Percentiles rank a stretch among this genome's conserved stretches.
Evolutionary conservation across 1,139 yeast genomes (phyloP).

Genomic region (Debaryomyces singareniensis): DNA sequence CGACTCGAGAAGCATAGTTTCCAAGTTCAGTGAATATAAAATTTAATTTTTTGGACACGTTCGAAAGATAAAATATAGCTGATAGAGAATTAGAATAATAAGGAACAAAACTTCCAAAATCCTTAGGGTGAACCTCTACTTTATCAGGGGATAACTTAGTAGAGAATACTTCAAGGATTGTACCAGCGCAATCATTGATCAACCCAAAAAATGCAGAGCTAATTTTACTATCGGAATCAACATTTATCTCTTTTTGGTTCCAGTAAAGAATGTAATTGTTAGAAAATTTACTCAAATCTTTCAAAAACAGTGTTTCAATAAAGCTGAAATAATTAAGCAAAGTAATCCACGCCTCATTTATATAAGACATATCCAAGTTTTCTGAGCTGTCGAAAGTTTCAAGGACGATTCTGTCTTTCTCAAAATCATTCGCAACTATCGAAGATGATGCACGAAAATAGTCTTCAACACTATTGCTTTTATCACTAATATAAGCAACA

Average conservation of each 20-base stretch:
- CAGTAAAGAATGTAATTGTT: constrained; percentile 33
- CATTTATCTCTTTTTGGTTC: constrained; percentile 13
- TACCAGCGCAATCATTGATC: constrained; percentile 20
- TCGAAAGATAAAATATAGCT: constrained; percentile 30
- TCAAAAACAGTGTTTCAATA: constrained; percentile 26
- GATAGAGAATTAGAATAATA: constrained; percentile 38
- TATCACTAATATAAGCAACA: constrained; percentile 34
- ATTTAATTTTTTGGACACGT: constrained; percentile 24
- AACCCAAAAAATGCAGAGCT: constrained; percentile 21
- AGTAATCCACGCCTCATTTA: constrained; percentile 43
- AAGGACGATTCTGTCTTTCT: constrained; percentile 21
- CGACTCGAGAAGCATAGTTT: constrained; percentile 24
- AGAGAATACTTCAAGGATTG: constrained; percentile 26
- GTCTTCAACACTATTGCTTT: constrained; percentile 31
- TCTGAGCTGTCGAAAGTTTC: constrained; percentile 36
- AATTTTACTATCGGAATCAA: constrained; percentile 27
- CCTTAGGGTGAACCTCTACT: constrained; percentile 30
- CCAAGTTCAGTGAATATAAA: constrained; percentile 29
- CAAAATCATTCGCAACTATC: constrained; percentile 18
- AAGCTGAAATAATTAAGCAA: constrained; percentile 32
- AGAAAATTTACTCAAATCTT: constrained; percentile 28
- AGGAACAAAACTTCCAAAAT: constrained; percentile 35
- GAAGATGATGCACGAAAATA: constrained; percentile 27
- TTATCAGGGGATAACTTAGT: constrained; percentile 24
- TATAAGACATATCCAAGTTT: constrained; percentile 35